phyloP scores from a whole-genome alignment of 257 asterid species.

The Leonotis leonurus region DNA sequence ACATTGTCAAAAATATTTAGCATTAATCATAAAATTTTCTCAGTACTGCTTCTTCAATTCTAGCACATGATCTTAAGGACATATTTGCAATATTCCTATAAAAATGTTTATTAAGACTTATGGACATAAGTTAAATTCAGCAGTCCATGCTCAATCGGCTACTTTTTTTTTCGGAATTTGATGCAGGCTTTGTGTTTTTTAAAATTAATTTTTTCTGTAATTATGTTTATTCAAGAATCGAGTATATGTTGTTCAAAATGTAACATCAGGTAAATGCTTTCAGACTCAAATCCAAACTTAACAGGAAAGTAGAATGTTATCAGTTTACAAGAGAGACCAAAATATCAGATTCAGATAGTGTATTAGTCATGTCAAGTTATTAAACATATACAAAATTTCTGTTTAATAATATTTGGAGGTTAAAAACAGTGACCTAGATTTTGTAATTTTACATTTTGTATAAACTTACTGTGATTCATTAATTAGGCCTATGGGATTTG shows the following conservation, averaged over 20 bases:
- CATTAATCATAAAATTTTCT: too few relatives aligned
- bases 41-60: too few relatives aligned
- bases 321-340: not conserved
- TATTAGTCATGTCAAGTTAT: constrained; percentile 21
- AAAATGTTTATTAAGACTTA: not conserved
- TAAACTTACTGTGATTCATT: too few relatives aligned
- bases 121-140: constrained; percentile 22
- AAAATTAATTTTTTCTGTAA: not conserved
- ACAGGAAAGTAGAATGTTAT: constrained; percentile 7
- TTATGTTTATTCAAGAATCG: constrained; percentile 21
- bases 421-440: too few relatives aligned
- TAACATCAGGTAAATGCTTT: constrained; percentile 26
- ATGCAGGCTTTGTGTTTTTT: constrained; percentile 21
- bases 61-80: too few relatives aligned
- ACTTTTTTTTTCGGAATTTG: constrained; percentile 20
- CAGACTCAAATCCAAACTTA: constrained; percentile 25
- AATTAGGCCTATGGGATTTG: too few relatives aligned
- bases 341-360: constrained; percentile 6
- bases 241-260: constrained; percentile 13
- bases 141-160: constrained; percentile 13
- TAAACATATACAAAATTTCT: too few relatives aligned
- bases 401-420: too few relatives aligned
- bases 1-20: too few relatives aligned
- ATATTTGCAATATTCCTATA: not conserved
- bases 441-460: too few relatives aligned